Conservation (phyloP, 2,329 filamentous ascomycete species). For the Saccharata proteae region DNA sequence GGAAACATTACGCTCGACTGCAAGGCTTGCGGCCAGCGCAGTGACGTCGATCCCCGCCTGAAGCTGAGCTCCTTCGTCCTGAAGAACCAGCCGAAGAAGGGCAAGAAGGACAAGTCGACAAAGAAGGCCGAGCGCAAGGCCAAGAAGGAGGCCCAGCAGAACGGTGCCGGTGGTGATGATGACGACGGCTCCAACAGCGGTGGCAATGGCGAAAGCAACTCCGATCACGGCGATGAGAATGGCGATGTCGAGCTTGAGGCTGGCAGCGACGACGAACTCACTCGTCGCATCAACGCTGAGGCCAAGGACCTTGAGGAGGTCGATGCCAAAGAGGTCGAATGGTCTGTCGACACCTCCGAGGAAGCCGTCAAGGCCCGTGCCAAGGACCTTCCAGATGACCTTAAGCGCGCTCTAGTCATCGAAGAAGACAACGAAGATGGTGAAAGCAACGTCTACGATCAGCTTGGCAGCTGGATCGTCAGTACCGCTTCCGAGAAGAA, state of each 20-base stretch:
- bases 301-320: constrained; percentile 61
- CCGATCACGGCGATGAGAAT: constrained; percentile 52
- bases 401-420: constrained; percentile 83
- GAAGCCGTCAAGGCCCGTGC: constrained; percentile 91
- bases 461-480: constrained; percentile 87
- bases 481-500: constrained; percentile 59
- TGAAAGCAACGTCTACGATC: constrained; percentile 69
- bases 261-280: constrained; percentile 84
- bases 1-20: constrained; percentile 87
- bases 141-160: constrained; percentile 57
- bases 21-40: constrained; percentile 94
- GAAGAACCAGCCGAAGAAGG: constrained; percentile 88
- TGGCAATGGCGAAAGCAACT: constrained; percentile 55
- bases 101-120: constrained; percentile 92
- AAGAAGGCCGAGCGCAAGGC: constrained; percentile 81
- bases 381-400: constrained; percentile 82
- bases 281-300: constrained; percentile 56
- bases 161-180: constrained; percentile 34
- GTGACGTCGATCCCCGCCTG: constrained; percentile 80
- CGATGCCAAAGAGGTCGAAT: constrained; percentile 73
- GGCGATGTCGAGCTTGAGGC: constrained; percentile 56
- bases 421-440: constrained; percentile 75
- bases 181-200: constrained; percentile 43
- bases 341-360: constrained; percentile 94
- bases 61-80: constrained; percentile 97